These are phyloP conservation scores for Oleoguttula mirabilis DNA, from an alignment of 495 filamentous ascomycete species.

Conservation along the genomic window DNA sequence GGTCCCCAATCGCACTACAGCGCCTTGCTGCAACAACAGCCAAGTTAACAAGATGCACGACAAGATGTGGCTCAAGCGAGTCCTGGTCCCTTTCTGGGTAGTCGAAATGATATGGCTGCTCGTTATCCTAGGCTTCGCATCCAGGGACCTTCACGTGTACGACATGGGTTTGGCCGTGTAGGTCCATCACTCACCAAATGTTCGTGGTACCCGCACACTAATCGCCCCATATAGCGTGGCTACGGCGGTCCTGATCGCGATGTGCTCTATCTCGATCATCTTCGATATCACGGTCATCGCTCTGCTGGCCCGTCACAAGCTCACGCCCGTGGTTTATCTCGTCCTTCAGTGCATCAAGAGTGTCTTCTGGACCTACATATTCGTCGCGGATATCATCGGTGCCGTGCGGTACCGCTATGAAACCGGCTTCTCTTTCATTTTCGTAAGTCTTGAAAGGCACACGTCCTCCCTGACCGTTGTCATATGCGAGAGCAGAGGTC, in stretches of 20 bases:
- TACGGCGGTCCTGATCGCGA: constrained; percentile 13
- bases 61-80: constrained; percentile 25
- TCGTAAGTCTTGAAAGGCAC: too few species aligned
- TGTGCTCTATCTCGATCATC: constrained; percentile 15
- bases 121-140: constrained; percentile 13
- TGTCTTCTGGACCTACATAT: constrained; percentile 21
- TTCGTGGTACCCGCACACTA: too few species aligned
- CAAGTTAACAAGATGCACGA: not conserved
- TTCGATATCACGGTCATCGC: constrained; percentile 26
- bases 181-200: too few species aligned
- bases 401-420: not conserved
- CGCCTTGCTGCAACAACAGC: not conserved
- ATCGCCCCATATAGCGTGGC: constrained; percentile 5
- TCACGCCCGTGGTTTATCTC: constrained; percentile 25
- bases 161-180: too few species aligned
- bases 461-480: too few species aligned
- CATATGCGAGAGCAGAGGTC: not conserved
- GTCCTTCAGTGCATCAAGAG: constrained; percentile 27
- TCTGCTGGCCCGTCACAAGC: constrained; percentile 21
- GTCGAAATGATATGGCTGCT: constrained; percentile 21
- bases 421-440: constrained; percentile 4
- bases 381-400: constrained; percentile 20
- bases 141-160: constrained; percentile 7
- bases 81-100: constrained; percentile 31
- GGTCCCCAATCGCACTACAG: too few species aligned